phyloP scores from a whole-genome alignment of 169 alveolate genomes.

The Babesia bigemina region DNA sequence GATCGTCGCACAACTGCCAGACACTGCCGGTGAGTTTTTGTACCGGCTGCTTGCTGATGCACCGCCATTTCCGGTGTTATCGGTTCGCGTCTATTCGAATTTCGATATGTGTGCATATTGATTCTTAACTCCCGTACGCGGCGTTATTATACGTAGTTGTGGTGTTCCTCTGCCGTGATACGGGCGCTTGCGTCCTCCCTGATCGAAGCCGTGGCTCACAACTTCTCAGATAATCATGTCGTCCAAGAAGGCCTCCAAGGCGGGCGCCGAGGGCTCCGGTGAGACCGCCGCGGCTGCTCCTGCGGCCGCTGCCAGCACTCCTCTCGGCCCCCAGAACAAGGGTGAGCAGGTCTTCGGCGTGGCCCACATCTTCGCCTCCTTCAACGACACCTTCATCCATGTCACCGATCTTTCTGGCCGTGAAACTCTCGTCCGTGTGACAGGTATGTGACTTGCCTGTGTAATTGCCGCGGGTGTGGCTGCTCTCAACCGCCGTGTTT shows the following conservation, averaged over 20 bases:
- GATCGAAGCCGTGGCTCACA: background rate
- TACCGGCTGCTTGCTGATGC: background rate
- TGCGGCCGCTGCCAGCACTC: constrained; percentile 64
- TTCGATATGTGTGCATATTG: background rate
- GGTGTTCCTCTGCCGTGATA: background rate
- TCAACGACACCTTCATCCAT: constrained; percentile 99
- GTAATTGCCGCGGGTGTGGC: constrained; percentile 2
- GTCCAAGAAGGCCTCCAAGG: constrained; percentile 7
- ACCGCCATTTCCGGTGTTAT: too few species aligned
- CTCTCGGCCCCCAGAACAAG: constrained; percentile 84
- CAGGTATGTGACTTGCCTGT: constrained; percentile 78
- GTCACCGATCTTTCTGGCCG: constrained; percentile 99
- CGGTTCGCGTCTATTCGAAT: background rate
- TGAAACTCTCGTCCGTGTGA: constrained; percentile 98
- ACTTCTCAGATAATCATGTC: constrained; percentile 11
- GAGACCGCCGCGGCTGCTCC: constrained; percentile 36
- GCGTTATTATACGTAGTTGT: background rate
- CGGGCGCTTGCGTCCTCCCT: too few species aligned
- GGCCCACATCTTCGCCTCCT: constrained; percentile 98
- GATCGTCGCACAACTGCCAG: background rate
- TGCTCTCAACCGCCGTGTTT: background rate
- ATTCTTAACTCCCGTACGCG: background rate
- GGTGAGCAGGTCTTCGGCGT: constrained; percentile 97
- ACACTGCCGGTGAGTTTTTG: constrained; percentile 31
- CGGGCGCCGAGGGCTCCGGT: constrained; percentile 7